Evolutionary conservation across 345 rosid species (phyloP).

Genomic region (Arabidopsis thaliana): TAIR10.1 NC_003070.9:3721501-3722000

Average conservation of each 20-base stretch:
- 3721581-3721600: conserved; percentile 7
- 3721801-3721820: background rate
- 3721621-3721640: background rate
- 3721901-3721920: background rate
- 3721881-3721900: too few species aligned
- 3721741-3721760: too few species aligned
- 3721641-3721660: conserved; percentile 6
- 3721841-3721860: background rate
- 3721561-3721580: background rate
- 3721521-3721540: background rate
- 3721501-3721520: background rate
- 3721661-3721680: background rate
- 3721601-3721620: background rate
- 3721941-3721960: conserved; percentile 13
- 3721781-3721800: background rate
- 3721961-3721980: background rate
- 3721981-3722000: conserved; percentile 13
- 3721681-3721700: too few species aligned
- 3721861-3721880: background rate
- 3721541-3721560: background rate
- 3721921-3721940: background rate
- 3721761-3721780: too few species aligned
- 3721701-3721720: too few species aligned
- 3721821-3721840: background rate
- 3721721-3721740: too few species aligned